Evolutionary conservation across 2,329 filamentous ascomycete genomes (phyloP), one percentile per base, ranked within the genome.

Genomic region (Colletotrichum caudatum): DNA sequence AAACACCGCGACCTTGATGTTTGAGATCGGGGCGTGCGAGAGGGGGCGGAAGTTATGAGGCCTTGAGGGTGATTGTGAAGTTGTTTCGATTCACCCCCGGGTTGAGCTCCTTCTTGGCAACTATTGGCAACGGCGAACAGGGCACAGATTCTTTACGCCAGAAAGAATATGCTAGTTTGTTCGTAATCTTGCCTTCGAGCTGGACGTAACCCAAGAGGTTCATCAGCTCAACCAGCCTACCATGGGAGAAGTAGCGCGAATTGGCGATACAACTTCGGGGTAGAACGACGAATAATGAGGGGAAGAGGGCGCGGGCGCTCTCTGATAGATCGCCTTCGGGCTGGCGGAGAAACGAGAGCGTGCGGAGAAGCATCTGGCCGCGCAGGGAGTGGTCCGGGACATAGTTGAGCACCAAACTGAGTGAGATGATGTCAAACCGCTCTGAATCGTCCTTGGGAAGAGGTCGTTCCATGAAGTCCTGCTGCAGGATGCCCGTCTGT

Each of bases 321-420:
- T 76, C 73, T 64, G 77, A n/a, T 41, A 59, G 58, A 20, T 72
- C 59, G 26, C 73, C 37, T 33, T 64, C 66, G 53, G 80, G 79
- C 58, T 77, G 75, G 56, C 82, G 88, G 56, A 97, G 83, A 78
- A 97, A 97, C 26, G 88, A 82, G 18, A 92, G 85, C 44, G 92
- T 94, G 51, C 93, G 89, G 64, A 88, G 85, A 64, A 99, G 87
- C 96, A 99, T 99, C 69, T 93, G 89, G 2, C 96, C 96, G 76
- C 95, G 88, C 5, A 86, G 88, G 41, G 83, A 82, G 3, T 94
- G 88, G 75, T 95, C 91, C 0, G 95, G 93, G 3, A 98, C 95
- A 78, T 94, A 99, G 81, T 99, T 99, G 74, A 99, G 86, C 6
- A 99, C 96, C 64, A 99, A 84, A 11, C 94, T 97, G 33, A 99